These are phyloP conservation scores for Suillus paluster DNA, from an alignment of 768 basidiomycete species.

Conservation along the genomic window DNA sequence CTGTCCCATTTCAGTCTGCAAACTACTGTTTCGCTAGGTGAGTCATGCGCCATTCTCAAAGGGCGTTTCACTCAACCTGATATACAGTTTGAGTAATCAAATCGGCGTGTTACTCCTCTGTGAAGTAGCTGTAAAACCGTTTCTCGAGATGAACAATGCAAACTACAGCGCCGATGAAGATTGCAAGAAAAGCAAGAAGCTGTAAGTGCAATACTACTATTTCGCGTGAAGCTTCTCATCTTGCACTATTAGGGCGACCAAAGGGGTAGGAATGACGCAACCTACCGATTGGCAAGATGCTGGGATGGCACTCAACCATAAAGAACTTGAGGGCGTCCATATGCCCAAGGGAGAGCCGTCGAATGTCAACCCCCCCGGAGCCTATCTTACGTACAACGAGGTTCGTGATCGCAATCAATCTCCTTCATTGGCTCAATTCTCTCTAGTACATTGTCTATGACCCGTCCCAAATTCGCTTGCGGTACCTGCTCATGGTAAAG, in stretches of 20 bases:
- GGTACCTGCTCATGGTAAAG: slow-evolving; percentile 62
- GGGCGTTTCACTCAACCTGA: slow-evolving; percentile 9
- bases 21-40: slow-evolving; percentile 58
- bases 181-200: slow-evolving; percentile 46
- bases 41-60: slow-evolving; percentile 20
- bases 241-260: slow-evolving; percentile 47
- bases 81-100: slow-evolving; percentile 49
- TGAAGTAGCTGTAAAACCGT: slow-evolving; percentile 62
- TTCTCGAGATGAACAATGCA: slow-evolving; percentile 49
- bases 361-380: slow-evolving; percentile 32
- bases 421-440: slow-evolving; percentile 1
- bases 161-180: slow-evolving; percentile 54
- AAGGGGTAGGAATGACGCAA: slow-evolving; percentile 56
- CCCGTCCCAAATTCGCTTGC: slow-evolving; percentile 57
- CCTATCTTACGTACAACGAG: slow-evolving; percentile 58
- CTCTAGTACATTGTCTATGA: slow-evolving; percentile 66
- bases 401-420: slow-evolving; percentile 33
- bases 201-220: slow-evolving; percentile 33
- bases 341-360: slow-evolving; percentile 61
- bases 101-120: slow-evolving; percentile 63
- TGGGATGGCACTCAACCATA: slow-evolving; percentile 50
- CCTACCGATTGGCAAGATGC: slow-evolving; percentile 65
- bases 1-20: slow-evolving; percentile 45
- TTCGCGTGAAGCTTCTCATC: not conserved
- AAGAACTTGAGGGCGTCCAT: slow-evolving; percentile 53